phyloP scores from a whole-genome alignment of 1,284 basidiomycete species.

The Ustilago sp. region DNA sequence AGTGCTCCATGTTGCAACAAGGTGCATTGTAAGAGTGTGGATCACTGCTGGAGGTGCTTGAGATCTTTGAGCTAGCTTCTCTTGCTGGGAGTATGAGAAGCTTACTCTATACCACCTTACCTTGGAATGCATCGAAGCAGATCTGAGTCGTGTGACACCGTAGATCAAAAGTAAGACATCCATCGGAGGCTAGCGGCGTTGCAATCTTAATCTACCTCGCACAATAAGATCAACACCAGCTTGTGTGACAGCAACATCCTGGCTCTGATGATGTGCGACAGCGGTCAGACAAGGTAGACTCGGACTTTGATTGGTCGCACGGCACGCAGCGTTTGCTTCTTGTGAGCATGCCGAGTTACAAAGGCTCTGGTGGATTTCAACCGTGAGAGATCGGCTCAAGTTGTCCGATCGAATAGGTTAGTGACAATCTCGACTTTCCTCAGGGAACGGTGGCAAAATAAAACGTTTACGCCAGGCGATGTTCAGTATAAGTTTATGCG shows the following conservation, averaged over 20 bases:
- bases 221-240: background rate
- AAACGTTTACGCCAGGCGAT: slow-evolving; percentile 4
- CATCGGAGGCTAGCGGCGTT: background rate
- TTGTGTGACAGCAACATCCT: background rate
- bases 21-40: too few relatives aligned
- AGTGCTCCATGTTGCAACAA: too few relatives aligned
- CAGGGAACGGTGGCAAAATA: background rate
- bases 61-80: too few relatives aligned
- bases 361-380: background rate
- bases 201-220: background rate
- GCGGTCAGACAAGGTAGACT: background rate
- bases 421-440: too few relatives aligned
- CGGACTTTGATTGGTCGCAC: background rate
- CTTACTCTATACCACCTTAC: too few relatives aligned
- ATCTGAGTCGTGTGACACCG: background rate
- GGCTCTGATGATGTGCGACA: background rate
- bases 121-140: background rate
- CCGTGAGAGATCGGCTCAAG: background rate
- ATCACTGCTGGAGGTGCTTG: too few relatives aligned
- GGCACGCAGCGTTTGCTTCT: background rate
- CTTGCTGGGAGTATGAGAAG: too few relatives aligned
- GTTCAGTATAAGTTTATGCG: background rate
- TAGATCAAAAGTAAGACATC: background rate
- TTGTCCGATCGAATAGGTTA: background rate
- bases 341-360: background rate